Conservation (phyloP, 1,284 basidiomycete genomes). For the Anthracocystis setariae region DNA sequence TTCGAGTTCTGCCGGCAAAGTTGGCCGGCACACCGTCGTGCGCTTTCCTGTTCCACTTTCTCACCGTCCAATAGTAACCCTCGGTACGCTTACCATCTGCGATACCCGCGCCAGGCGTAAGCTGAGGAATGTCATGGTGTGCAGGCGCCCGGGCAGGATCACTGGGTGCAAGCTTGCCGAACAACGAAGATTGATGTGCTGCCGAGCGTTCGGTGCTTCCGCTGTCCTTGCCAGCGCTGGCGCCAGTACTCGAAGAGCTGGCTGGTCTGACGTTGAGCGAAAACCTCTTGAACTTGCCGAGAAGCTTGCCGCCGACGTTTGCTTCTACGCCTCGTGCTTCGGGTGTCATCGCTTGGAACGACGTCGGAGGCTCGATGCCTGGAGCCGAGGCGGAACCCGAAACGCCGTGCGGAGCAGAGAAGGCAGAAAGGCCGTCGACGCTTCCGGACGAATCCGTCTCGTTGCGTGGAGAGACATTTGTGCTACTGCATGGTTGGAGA, state of each 20-base stretch:
- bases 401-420: conserved; percentile 16
- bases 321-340: conserved; percentile 49
- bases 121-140: conserved; percentile 35
- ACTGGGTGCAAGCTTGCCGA: conserved; percentile 19
- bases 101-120: conserved; percentile 49
- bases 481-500: conserved; percentile 9
- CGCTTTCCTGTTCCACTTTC: conserved; percentile 51
- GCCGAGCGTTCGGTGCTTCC: conserved; percentile 1
- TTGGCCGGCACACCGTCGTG: conserved; percentile 27
- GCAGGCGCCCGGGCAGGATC: conserved; percentile 3
- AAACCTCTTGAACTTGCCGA: conserved; percentile 56
- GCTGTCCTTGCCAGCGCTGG: conserved; percentile 10
- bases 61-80: conserved; percentile 62
- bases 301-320: conserved; percentile 51
- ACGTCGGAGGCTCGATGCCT: conserved; percentile 49
- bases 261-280: conserved; percentile 33
- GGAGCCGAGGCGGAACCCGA: conserved; percentile 9
- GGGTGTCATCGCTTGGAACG: conserved; percentile 59
- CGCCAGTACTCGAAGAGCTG: conserved; percentile 3
- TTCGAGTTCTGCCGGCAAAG: conserved; percentile 8
- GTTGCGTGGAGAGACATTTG: conserved; percentile 17
- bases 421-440: conserved; percentile 25
- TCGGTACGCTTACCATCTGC: conserved; percentile 46
- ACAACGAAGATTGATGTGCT: conserved; percentile 7
- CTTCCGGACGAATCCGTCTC: conserved; percentile 26